phyloP scores from a whole-genome alignment of 176 grass and related monocot species.

The Pharus latifolius region DNA sequence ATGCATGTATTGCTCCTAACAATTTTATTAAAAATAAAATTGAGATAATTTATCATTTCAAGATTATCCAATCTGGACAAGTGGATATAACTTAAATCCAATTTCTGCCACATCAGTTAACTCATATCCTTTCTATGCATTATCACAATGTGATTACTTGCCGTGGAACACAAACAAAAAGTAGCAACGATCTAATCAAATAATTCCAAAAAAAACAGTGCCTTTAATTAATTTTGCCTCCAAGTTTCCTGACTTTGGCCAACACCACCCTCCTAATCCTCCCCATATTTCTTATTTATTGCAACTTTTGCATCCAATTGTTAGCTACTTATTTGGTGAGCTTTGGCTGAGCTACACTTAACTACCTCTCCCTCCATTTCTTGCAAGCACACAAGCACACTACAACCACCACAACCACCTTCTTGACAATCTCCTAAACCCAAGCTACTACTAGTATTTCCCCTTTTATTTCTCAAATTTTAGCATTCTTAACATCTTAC shows the following conservation, averaged over 20 bases:
- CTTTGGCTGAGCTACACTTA: conserved; percentile 37
- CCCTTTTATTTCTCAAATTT: background rate
- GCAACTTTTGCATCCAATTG: background rate
- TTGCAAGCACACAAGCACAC: conserved; percentile 6
- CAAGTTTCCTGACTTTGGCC: background rate
- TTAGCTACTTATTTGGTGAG: conserved; percentile 51
- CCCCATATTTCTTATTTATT: background rate
- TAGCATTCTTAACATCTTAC: conserved; percentile 1
- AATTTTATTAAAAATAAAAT: background rate
- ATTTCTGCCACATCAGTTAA: no score
- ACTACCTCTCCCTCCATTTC: conserved; percentile 20
- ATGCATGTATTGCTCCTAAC: background rate
- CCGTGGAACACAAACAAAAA: no score
- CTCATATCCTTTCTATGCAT: no score
- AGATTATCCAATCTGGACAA: background rate
- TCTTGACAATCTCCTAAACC: conserved; percentile 46
- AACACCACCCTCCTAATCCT: background rate
- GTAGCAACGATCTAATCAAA: background rate
- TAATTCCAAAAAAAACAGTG: background rate
- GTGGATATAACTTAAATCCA: no score
- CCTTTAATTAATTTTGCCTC: background rate
- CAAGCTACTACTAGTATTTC: conserved; percentile 17
- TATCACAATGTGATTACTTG: no score
- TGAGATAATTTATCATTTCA: background rate
- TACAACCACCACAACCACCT: conserved; percentile 44